Evolutionary conservation across 2,329 filamentous ascomycete species (phyloP), one percentile per base, ranked within the genome.

Genomic region (Juglanconis oblonga): DNA sequence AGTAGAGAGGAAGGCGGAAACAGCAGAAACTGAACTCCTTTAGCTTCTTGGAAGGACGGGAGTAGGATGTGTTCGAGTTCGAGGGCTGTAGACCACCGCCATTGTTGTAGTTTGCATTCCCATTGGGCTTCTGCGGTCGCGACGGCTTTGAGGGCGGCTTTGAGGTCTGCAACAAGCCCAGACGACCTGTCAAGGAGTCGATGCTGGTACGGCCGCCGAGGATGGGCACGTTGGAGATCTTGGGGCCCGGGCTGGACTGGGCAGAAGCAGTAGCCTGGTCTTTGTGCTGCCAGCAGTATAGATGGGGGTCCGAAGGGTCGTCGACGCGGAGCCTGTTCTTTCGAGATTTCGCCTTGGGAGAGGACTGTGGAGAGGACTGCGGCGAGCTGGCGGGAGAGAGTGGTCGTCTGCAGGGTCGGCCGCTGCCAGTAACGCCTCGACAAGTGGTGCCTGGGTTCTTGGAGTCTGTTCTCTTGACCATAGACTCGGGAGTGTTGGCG

Each of bases 271-370:
- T 70, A 58, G 91, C 91, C 74, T 99, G 95, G 59, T 95, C 91
- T 71, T 91, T 93, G 77, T 99, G 95, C 73, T 97, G 92, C 89
- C 91, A 97, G 79, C 94, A 98, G 76, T 92, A 97, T 53, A 88
- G 83, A n/a, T 76, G 79, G 62, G 86, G 82, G 52, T 85, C 81
- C 59, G 78, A 76, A 2, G 83, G 80, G 62, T 86, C 81, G 57
- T 78, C 75, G 5, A 77, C 74, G 67, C 76, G 71, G 13, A 74
- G 68, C 3, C 36, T 29, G 45, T 51, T 63, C 29, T 68, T 64
- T 63, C 73, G 47, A 66, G 68, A 42, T 67, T 70, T 59, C 69
- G 71, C 61, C 64, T 66, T 71, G 66, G 72, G 77, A 9, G 55
- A 57, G 55, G 44, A 24, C 44, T 47, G 44, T 14, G 44, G 44